Conservation (phyloP, 805 yeast species). For the Lachancea cidri region DNA sequence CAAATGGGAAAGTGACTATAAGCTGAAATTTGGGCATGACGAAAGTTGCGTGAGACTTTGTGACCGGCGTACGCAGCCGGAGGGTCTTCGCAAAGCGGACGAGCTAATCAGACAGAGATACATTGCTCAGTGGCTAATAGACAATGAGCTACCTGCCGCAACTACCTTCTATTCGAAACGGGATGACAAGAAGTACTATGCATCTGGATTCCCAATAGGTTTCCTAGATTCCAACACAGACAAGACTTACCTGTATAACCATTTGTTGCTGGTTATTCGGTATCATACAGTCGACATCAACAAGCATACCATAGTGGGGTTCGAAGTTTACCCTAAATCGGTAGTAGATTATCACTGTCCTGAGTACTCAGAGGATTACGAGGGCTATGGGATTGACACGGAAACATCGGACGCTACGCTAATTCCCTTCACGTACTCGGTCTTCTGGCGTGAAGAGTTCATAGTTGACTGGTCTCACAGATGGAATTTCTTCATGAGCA, state of each 20-base stretch:
- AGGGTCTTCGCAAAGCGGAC: slow-evolving; percentile 50
- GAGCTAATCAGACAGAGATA: slow-evolving; percentile 63
- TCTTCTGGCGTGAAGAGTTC: slow-evolving; percentile 81
- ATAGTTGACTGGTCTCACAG: slow-evolving; percentile 60
- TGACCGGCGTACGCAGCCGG: slow-evolving; percentile 51
- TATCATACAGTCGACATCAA: slow-evolving; percentile 49
- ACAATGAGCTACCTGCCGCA: slow-evolving; percentile 76
- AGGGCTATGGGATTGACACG: slow-evolving; percentile 48
- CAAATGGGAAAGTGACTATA: slow-evolving; percentile 68
- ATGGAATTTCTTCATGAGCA: slow-evolving; percentile 55
- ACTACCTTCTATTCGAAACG: slow-evolving; percentile 66
- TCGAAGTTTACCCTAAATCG: slow-evolving; percentile 84
- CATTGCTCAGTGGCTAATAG: slow-evolving; percentile 78
- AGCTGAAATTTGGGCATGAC: slow-evolving; percentile 60
- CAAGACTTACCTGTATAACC: slow-evolving; percentile 67
- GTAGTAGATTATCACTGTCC: slow-evolving; percentile 68
- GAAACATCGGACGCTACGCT: slow-evolving; percentile 33
- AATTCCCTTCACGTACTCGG: slow-evolving; percentile 78
- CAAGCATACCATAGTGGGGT: slow-evolving; percentile 68
- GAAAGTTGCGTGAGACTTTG: slow-evolving; percentile 63
- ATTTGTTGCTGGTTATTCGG: slow-evolving; percentile 73
- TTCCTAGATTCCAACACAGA: slow-evolving; percentile 47
- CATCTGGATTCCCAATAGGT: slow-evolving; percentile 85
- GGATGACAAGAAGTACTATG: slow-evolving; percentile 62
- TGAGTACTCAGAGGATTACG: slow-evolving; percentile 57